Conservation (phyloP, 768 basidiomycete species). For the Ramaria sp. region DNA sequence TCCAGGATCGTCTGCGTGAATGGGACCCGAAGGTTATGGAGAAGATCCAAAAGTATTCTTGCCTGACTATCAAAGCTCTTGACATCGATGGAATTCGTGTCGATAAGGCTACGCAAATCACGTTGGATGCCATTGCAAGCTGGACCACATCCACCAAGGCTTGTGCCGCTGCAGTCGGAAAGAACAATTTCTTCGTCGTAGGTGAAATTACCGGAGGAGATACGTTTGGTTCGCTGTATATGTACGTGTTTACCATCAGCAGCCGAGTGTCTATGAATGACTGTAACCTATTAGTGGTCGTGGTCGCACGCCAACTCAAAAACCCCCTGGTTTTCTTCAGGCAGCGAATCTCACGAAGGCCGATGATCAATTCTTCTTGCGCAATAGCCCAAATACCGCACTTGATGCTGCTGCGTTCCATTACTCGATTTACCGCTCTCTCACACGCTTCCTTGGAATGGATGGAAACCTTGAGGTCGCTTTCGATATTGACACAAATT, state of each 20-base stretch:
- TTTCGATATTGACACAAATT: constrained; percentile 74
- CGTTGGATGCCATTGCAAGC: constrained; percentile 63
- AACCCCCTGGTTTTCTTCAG: constrained; percentile 52
- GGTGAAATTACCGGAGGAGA: constrained; percentile 95
- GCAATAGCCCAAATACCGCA: constrained; percentile 45
- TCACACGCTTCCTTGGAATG: constrained; percentile 88
- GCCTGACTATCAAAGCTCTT: constrained; percentile 78
- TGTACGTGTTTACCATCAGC: constrained; percentile 35
- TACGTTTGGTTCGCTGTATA: constrained; percentile 77
- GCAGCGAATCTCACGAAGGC: constrained; percentile 56
- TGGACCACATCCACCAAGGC: constrained; percentile 69
- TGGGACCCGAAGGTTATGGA: constrained; percentile 76
- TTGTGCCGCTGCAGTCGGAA: constrained; percentile 63
- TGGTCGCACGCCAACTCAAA: constrained; percentile 67
- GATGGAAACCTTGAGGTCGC: constrained; percentile 90
- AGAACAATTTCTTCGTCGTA: constrained; percentile 82
- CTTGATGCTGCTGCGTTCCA: constrained; percentile 85
- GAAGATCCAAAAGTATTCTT: constrained; percentile 69
- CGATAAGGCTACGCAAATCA: constrained; percentile 90
- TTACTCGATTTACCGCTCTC: constrained; percentile 83
- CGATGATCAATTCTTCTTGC: constrained; percentile 71
- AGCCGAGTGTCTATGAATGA: not conserved
- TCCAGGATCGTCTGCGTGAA: constrained; percentile 91
- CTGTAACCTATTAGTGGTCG: constrained; percentile 52
- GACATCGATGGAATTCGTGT: constrained; percentile 93